A percentile compares a stretch with the other conserved stretches of the same genome.
These are phyloP conservation scores for Apophysomyces elegans DNA, from an alignment of 371 early-diverging fungal species.

Conservation along the genomic window DNA sequence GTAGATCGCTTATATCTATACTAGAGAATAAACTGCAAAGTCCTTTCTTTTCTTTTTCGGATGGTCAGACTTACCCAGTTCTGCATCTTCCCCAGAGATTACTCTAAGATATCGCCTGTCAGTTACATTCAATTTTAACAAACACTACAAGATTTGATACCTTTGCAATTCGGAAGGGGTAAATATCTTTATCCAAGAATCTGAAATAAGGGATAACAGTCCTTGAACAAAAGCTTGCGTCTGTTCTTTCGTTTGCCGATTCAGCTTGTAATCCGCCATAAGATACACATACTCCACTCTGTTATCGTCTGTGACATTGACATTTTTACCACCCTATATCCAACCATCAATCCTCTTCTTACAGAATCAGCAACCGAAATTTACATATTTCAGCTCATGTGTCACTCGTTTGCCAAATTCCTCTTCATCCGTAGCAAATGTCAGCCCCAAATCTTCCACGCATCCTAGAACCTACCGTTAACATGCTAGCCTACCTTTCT, in stretches of 20 bases:
- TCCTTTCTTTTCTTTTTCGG: background rate
- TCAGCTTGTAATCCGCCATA: slow-evolving; percentile 76
- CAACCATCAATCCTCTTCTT: background rate
- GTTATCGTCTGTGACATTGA: slow-evolving; percentile 80
- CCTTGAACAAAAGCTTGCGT: slow-evolving; percentile 84
- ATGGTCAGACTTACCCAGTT: slow-evolving; percentile 54
- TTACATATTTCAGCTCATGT: slow-evolving; percentile 53
- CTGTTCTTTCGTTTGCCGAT: slow-evolving; percentile 78
- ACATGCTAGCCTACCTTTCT: background rate
- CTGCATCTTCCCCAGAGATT: slow-evolving; percentile 77
- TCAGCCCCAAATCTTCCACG: slow-evolving; percentile 67
- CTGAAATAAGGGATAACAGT: slow-evolving; percentile 65
- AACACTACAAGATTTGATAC: slow-evolving; percentile 9
- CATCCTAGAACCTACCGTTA: slow-evolving; percentile 39
- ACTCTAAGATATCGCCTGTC: slow-evolving; percentile 46
- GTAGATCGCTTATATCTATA: slow-evolving; percentile 74
- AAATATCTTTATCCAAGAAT: slow-evolving; percentile 71
- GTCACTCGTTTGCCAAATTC: slow-evolving; percentile 54
- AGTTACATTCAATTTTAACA: slow-evolving; percentile 26
- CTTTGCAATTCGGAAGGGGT: slow-evolving; percentile 82
- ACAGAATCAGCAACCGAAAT: background rate
- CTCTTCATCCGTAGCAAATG: slow-evolving; percentile 71
- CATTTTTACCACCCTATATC: slow-evolving; percentile 59
- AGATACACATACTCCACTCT: slow-evolving; percentile 82
- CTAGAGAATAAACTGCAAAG: background rate